Evolutionary conservation across 139 green algal genomes (phyloP).

Genomic region (Haematococcus lacustris): DNA sequence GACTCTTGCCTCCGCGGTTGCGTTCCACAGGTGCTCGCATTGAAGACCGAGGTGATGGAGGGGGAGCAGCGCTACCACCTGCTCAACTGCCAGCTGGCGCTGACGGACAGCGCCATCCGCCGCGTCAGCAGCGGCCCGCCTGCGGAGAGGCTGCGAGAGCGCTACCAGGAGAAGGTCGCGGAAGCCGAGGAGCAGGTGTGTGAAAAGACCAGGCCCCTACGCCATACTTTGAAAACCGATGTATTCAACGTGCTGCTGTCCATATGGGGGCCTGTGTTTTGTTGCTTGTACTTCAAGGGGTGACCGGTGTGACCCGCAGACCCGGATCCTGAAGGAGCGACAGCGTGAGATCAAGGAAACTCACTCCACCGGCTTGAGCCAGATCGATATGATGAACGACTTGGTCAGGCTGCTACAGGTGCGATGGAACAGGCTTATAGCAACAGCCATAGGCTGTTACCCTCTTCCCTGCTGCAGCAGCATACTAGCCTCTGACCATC

Average conservation of each 20-base stretch:
- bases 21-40: neutral
- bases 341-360: slow-evolving; percentile 26
- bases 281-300: too few species aligned
- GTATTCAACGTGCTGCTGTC: too few species aligned
- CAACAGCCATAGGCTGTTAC: too few species aligned
- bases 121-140: slow-evolving; percentile 22
- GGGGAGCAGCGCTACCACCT: slow-evolving; percentile 33
- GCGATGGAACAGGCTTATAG: too few species aligned
- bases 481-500: too few species aligned
- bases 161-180: slow-evolving; percentile 12
- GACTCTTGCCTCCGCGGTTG: too few species aligned
- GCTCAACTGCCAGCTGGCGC: slow-evolving; percentile 32
- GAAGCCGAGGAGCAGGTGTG: slow-evolving; percentile 4
- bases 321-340: slow-evolving; percentile 13
- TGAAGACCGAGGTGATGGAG: slow-evolving; percentile 22
- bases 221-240: too few species aligned
- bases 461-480: too few species aligned
- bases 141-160: slow-evolving; percentile 31
- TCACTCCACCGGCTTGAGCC: slow-evolving; percentile 29
- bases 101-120: slow-evolving; percentile 14
- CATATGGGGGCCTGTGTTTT: too few species aligned
- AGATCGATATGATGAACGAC: slow-evolving; percentile 51
- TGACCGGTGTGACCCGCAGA: too few species aligned
- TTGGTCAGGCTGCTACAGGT: slow-evolving; percentile 36
- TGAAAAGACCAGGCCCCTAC: too few species aligned